Base-by-base conservation (phyloP, 768 basidiomycete genomes). In the Megacollybia marginata region DNA sequence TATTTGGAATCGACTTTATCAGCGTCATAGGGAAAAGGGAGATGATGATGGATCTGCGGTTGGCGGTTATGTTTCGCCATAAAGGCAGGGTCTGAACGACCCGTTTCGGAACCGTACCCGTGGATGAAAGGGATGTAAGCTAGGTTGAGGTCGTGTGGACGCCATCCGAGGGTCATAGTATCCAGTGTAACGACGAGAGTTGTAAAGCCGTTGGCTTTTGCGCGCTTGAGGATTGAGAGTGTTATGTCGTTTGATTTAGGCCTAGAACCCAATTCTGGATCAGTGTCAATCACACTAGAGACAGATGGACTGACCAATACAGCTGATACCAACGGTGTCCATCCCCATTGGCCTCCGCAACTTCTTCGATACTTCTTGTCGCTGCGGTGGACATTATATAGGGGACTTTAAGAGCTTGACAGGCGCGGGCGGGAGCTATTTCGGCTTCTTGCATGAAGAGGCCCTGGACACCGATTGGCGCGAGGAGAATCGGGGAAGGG, bases 141-240 rank as follows among this genome's bases (percentile, higher is more conserved):
- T 3, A 63, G 72, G 45, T 78, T 72, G 48, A 91, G 68, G 58
- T 91, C 88, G 61, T 84, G 81, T 4, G 85, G 85, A 2, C 86
- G 79, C 85, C 84, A 90, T 19, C 85, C 88, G 32, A 89, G 63
- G 0, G 67, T 48, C 74, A 82, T 81, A 1, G 86, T 85, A 63
- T 92, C 88, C 11, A 90, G 70, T 0, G 89, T 90, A 54, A 92
- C 72, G n/a, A 91, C 78, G 33, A 91, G 80, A 12, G 81, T 78
- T 4, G 69, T 77, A 66, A 79, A 92, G 13, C 83, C 83, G 48
- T 65, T 78, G 1, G 67, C 71, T 62, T 87, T 86, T 10, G 80
- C 83, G 2, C 88, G 79, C 11, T 69, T 65, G 19, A 92, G 73
- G 20, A 90, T 47, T 18, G 85, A 88, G 33, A 82, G 61, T 0